Percentiles rank a stretch among this genome's conserved stretches.
phyloP scores from a whole-genome alignment of 208 protist species.

The Trypanosoma lewisi region DNA sequence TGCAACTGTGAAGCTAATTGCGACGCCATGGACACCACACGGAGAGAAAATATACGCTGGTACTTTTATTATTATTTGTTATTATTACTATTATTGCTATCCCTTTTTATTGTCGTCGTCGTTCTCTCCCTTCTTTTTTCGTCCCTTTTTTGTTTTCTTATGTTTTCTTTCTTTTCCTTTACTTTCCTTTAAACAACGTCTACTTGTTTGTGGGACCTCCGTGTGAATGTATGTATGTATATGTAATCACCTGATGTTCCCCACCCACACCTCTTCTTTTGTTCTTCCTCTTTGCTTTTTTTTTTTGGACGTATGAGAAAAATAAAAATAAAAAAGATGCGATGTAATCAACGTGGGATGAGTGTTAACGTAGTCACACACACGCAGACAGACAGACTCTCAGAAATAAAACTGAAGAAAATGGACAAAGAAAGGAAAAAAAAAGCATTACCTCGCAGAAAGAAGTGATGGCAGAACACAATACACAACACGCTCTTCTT shows the following conservation, averaged over 20 bases:
- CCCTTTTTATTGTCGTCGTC: not conserved
- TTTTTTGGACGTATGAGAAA: not conserved
- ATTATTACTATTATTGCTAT: not conserved
- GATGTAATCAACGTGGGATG: not conserved
- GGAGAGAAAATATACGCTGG: not conserved
- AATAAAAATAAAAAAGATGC: not conserved
- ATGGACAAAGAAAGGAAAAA: too few species aligned
- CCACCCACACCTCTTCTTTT: too few species aligned
- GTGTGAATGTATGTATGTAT: not conserved
- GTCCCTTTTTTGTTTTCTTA: constrained; percentile 12
- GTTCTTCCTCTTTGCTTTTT: too few species aligned
- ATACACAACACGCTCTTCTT: too few species aligned
- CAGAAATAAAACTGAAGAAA: not conserved
- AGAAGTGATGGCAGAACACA: too few species aligned
- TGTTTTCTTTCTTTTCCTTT: constrained; percentile 9
- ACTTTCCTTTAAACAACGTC: too few species aligned
- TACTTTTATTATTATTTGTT: not conserved
- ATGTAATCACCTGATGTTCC: not conserved
- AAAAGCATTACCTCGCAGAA: too few species aligned
- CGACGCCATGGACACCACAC: constrained; percentile 42
- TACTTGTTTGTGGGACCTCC: not conserved
- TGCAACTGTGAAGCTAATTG: constrained; percentile 81
- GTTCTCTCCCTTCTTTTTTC: constrained; percentile 3
- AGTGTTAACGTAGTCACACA: not conserved
- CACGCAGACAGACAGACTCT: not conserved